Conservation (phyloP, 2,329 filamentous ascomycete genomes). For the Scleromitrula shiraiana region DNA sequence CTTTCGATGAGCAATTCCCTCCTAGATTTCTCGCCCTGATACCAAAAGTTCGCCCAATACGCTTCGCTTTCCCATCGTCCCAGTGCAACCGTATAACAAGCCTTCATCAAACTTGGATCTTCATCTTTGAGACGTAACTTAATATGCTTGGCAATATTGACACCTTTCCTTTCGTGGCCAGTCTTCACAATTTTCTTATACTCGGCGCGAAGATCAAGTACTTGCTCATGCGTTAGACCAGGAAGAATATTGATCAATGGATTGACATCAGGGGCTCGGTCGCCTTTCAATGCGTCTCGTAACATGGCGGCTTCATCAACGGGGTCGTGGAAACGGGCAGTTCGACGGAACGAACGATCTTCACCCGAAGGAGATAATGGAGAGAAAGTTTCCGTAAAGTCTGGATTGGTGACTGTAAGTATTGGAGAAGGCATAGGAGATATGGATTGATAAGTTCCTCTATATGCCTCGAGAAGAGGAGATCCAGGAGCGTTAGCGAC, state of each 20-base stretch:
- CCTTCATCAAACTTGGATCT: conserved; percentile 74
- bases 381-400: conserved; percentile 45
- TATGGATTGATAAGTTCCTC: conserved; percentile 87
- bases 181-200: conserved; percentile 89
- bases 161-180: conserved; percentile 61
- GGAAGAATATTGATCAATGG: conserved; percentile 79
- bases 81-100: conserved; percentile 80
- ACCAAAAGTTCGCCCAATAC: conserved; percentile 98
- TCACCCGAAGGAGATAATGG: conserved; percentile 44
- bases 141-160: conserved; percentile 82
- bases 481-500: conserved; percentile 61
- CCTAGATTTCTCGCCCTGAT: conserved; percentile 76
- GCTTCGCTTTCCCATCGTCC: conserved; percentile 89
- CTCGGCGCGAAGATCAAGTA: conserved; percentile 75
- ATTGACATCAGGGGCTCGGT: conserved; percentile 55
- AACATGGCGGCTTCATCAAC: conserved; percentile 70
- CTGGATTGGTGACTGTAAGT: conserved; percentile 41
- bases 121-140: conserved; percentile 67
- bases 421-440: conserved; percentile 87
- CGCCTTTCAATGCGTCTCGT: conserved; percentile 57
- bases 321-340: conserved; percentile 77
- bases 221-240: conserved; percentile 74
- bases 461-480: conserved; percentile 84
- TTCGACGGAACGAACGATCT: conserved; percentile 34
- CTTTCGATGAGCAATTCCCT: conserved; percentile 88